Conservation (phyloP, 139 green algal species). For the Edaphochlamys debaryana region DNA sequence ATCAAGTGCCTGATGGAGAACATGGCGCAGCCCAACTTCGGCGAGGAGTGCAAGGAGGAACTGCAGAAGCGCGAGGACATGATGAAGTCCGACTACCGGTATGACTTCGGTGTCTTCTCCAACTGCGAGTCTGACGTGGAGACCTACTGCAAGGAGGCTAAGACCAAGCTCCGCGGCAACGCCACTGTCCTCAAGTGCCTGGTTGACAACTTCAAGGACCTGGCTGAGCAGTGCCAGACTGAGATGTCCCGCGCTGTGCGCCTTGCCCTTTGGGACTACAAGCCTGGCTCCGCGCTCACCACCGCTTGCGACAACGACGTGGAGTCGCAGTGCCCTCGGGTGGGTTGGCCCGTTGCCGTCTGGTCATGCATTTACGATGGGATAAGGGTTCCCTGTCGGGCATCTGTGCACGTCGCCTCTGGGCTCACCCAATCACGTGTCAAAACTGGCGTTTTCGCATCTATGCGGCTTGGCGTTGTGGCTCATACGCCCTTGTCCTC, state of each 20-base stretch:
- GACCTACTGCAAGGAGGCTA: conserved; percentile 64
- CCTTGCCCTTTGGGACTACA: conserved; percentile 89
- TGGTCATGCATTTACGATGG: too few species aligned
- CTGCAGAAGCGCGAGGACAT: conserved; percentile 64
- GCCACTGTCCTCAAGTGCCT: conserved; percentile 84
- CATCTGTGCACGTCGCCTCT: too few species aligned
- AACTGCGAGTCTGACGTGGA: conserved; percentile 64
- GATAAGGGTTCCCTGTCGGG: too few species aligned
- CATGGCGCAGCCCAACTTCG: conserved; percentile 83
- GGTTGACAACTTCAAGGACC: conserved; percentile 53
- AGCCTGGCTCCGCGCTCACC: conserved; percentile 65
- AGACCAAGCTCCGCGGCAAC: conserved; percentile 67
- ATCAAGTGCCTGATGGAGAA: conserved; percentile 74
- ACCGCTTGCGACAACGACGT: conserved; percentile 80
- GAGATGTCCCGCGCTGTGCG: conserved; percentile 81
- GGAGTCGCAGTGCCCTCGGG: conserved; percentile 59
- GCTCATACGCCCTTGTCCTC: too few species aligned
- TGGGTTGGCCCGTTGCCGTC: too few species aligned
- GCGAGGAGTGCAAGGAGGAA: conserved; percentile 70
- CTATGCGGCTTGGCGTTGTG: too few species aligned
- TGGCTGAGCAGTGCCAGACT: conserved; percentile 54
- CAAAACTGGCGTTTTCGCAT: too few species aligned
- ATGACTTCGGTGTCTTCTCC: conserved; percentile 62
- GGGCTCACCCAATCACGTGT: too few species aligned
- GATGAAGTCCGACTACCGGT: conserved; percentile 77